Evolutionary conservation across 1,284 basidiomycete species (phyloP).

Genomic region (Leucoagaricus sp.): DNA sequence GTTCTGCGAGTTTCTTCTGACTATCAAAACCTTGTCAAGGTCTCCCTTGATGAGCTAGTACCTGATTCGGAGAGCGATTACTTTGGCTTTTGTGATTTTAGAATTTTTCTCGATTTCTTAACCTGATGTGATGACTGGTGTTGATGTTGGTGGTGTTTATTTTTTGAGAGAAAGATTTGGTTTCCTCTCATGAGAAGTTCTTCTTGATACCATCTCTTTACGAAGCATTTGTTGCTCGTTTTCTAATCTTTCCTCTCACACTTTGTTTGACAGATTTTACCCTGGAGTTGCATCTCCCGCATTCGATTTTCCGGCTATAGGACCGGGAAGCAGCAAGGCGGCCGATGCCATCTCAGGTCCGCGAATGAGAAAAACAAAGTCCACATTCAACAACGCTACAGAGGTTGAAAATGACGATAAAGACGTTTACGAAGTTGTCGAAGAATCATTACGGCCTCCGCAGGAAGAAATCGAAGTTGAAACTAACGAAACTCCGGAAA

Average conservation of each 20-base stretch:
- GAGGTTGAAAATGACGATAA: slow-evolving; percentile 14
- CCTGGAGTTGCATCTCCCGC: slow-evolving; percentile 54
- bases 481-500: background rate
- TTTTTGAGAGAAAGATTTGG: too few relatives aligned
- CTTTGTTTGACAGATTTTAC: slow-evolving; percentile 55
- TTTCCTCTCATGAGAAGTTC: too few relatives aligned
- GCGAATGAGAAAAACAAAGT: background rate
- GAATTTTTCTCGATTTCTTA: too few relatives aligned
- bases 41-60: too few relatives aligned
- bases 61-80: too few relatives aligned
- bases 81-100: too few relatives aligned
- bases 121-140: too few relatives aligned
- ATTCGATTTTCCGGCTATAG: slow-evolving; percentile 41
- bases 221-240: too few relatives aligned
- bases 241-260: background rate
- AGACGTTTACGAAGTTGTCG: slow-evolving; percentile 14
- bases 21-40: background rate
- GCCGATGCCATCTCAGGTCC: slow-evolving; percentile 41
- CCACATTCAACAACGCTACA: background rate
- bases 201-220: too few relatives aligned
- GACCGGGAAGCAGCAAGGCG: slow-evolving; percentile 32
- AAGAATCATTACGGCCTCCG: background rate
- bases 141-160: too few relatives aligned
- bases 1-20: background rate
- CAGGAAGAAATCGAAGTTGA: background rate